Evolutionary conservation across 768 basidiomycete species (phyloP).

Genomic region (Lentinula detonsa): DNA sequence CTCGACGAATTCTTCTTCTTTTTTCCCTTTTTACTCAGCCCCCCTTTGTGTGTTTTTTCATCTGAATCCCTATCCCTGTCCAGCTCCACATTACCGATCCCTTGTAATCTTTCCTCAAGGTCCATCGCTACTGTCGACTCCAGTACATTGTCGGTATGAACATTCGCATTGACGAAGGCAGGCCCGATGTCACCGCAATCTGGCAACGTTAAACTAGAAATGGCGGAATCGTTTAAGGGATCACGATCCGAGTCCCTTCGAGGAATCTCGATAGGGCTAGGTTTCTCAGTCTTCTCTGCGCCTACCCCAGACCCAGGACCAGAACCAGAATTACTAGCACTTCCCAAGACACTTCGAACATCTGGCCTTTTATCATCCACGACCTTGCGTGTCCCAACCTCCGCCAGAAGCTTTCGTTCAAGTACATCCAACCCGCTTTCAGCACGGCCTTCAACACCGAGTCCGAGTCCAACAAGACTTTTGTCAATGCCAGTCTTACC

Average conservation of each 20-base stretch:
- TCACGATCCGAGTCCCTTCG: constrained; percentile 22
- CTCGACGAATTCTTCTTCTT: constrained; percentile 16
- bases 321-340: neutral
- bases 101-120: constrained; percentile 10
- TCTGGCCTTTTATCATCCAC: constrained; percentile 23
- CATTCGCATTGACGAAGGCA: constrained; percentile 8
- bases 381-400: constrained; percentile 65
- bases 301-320: constrained; percentile 7
- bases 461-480: neutral
- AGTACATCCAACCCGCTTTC: constrained; percentile 69
- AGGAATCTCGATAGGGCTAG: constrained; percentile 30
- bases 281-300: constrained; percentile 8
- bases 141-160: neutral
- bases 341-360: constrained; percentile 23
- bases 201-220: constrained; percentile 48
- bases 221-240: constrained; percentile 44
- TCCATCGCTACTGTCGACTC: neutral
- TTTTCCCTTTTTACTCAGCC: neutral
- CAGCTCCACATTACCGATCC: constrained; percentile 11
- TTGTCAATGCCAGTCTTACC: neutral
- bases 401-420: constrained; percentile 58
- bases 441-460: neutral
- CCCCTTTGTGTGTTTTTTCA: constrained; percentile 22
- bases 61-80: constrained; percentile 29
- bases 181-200: constrained; percentile 20